Base-by-base conservation (phyloP, 331 rosid species). In the Rhamnella rubrinervis region DNA sequence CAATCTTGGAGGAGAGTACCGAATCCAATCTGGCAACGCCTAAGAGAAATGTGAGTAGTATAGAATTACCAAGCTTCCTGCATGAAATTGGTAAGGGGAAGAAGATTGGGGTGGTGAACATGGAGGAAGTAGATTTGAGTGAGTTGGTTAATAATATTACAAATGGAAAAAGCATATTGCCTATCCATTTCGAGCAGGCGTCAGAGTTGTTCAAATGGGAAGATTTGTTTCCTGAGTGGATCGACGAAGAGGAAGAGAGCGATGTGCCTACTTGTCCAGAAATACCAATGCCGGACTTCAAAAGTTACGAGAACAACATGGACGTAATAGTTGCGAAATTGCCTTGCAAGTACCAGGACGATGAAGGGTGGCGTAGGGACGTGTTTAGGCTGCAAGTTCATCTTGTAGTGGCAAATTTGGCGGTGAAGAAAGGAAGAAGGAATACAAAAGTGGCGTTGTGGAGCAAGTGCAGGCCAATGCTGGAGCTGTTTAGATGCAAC, bases 381-480 rank as follows among this genome's bases (percentile, higher is more conserved):
- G 89, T 86, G 71, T 83, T 76, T 9, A 79, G 91, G 64, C 73
- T 91, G 6, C 96, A 91, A 72, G 88, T 91, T 47, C 93, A 91
- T 72, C 82, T 88, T 0, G 79, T 87, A 11, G 93, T 35, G 20
- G 93, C 93, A 0, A 85, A 89, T 72, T 68, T 91, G 68, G 96
- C 81, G 0, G 85, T 61, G 53, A 83, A 79, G 80, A 89, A 77
- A 35, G 91, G 88, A 64, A 80, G 65, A 72, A 83, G 72, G 80
- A 70, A 81, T 1, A 82, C 83, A 2, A 89, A 77, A 58, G 89
- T 91, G 60, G 92, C 64, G 31, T 71, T 91, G 2, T 77, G 75
- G 78, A 91, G 97, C 85, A 75, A 78, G 75, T 87, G 97, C 23
- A 81, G 86, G 41, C 97, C 97, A 37, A 88, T 91, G 97, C 55